Evolutionary conservation across 2,329 filamentous ascomycete genomes (phyloP).

Genomic region (Penicillium sp.): DNA sequence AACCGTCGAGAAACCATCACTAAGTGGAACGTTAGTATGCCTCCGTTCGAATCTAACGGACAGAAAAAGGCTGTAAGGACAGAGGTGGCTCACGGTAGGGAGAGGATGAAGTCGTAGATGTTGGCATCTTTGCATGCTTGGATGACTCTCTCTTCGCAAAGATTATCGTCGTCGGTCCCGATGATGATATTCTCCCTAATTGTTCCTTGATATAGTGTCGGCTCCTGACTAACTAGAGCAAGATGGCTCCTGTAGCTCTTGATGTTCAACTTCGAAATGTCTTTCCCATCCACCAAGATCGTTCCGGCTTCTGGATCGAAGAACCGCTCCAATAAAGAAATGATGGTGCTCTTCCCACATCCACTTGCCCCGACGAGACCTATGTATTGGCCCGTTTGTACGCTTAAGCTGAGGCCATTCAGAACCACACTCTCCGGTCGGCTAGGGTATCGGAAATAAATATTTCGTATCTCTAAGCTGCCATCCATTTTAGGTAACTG

Average conservation of each 20-base stretch:
- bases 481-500: constrained; percentile 45
- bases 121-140: neutral
- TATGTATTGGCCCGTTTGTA: constrained; percentile 38
- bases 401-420: constrained; percentile 12
- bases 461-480: constrained; percentile 42
- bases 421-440: constrained; percentile 14
- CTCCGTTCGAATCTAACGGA: too few relatives aligned
- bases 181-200: neutral
- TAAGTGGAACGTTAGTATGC: too few relatives aligned
- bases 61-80: too few relatives aligned
- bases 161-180: constrained; percentile 40
- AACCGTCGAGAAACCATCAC: too few relatives aligned
- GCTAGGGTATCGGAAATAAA: constrained; percentile 29
- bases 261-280: constrained; percentile 70
- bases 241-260: constrained; percentile 79
- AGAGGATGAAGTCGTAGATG: constrained; percentile 38
- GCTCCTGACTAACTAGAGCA: constrained; percentile 85
- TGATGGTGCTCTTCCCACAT: constrained; percentile 88
- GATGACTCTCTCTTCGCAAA: constrained; percentile 45
- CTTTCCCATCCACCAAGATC: constrained; percentile 70
- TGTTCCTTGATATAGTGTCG: neutral
- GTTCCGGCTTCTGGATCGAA: constrained; percentile 77
- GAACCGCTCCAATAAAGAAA: constrained; percentile 83
- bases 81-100: neutral
- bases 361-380: constrained; percentile 86